phyloP scores from a whole-genome alignment of 2,329 filamentous ascomycete genomes.

The Mariannaea elegans region DNA sequence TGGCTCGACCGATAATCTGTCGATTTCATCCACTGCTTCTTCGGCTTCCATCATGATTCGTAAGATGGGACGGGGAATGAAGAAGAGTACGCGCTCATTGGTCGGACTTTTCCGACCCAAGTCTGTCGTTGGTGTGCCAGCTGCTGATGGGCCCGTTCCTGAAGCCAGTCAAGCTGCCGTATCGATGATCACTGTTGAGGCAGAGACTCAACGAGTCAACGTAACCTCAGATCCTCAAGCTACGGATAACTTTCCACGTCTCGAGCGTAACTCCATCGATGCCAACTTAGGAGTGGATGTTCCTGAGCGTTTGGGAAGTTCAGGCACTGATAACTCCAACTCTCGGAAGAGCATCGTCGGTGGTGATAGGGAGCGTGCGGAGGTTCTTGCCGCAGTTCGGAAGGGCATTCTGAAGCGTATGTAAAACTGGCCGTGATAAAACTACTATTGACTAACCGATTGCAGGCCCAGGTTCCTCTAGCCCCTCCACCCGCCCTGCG shows the following conservation, averaged over 20 bases:
- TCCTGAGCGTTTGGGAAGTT: constrained; percentile 63
- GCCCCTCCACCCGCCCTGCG: constrained; percentile 69
- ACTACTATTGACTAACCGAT: constrained; percentile 29
- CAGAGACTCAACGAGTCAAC: constrained; percentile 85
- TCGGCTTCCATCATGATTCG: constrained; percentile 93
- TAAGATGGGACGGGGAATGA: constrained; percentile 99
- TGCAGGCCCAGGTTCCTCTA: constrained; percentile 67
- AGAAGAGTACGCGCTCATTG: constrained; percentile 88
- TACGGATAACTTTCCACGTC: constrained; percentile 77
- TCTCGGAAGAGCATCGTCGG: constrained; percentile 89
- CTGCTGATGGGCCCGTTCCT: constrained; percentile 71
- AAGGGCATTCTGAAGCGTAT: constrained; percentile 95
- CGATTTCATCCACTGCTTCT: constrained; percentile 88
- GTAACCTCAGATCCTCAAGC: constrained; percentile 75
- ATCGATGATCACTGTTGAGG: constrained; percentile 95
- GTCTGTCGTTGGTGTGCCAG: constrained; percentile 81
- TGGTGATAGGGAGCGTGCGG: constrained; percentile 87
- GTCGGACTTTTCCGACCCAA: constrained; percentile 96
- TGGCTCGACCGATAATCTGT: constrained; percentile 93
- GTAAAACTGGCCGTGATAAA: constrained; percentile 20
- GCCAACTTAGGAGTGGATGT: constrained; percentile 59
- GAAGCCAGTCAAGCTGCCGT: constrained; percentile 83
- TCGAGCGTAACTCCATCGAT: constrained; percentile 85
- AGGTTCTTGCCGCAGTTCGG: constrained; percentile 89
- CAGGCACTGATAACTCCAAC: constrained; percentile 67